phyloP scores from a whole-genome alignment of 1,284 basidiomycete species.

The Apiotrichum mycotoxinovorans region DNA sequence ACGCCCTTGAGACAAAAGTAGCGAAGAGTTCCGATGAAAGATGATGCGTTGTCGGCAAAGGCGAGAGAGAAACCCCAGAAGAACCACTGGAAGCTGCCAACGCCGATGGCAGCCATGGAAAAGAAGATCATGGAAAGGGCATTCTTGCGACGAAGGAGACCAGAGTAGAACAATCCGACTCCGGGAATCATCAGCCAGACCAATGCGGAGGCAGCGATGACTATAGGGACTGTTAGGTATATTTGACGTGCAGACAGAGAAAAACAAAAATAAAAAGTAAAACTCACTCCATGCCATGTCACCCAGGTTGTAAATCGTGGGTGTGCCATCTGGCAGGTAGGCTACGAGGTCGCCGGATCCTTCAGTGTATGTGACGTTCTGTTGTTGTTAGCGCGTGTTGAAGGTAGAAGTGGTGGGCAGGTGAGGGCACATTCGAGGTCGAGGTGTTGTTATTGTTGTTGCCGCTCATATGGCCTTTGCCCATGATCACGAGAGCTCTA shows the following conservation, averaged over 20 bases:
- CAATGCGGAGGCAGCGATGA: slow-evolving; percentile 59
- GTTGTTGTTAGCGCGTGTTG: not conserved
- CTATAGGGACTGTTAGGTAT: slow-evolving; percentile 13
- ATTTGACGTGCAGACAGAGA: too few species aligned
- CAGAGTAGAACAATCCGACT: slow-evolving; percentile 75
- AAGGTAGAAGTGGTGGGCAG: not conserved
- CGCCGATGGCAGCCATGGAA: slow-evolving; percentile 68
- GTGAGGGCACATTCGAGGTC: not conserved
- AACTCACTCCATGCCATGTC: slow-evolving; percentile 56
- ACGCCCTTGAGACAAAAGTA: slow-evolving; percentile 84
- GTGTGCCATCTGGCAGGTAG: slow-evolving; percentile 43
- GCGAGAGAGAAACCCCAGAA: slow-evolving; percentile 53
- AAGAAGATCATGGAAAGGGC: slow-evolving; percentile 89
- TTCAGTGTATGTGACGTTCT: slow-evolving; percentile 44
- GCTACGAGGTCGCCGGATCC: slow-evolving; percentile 46
- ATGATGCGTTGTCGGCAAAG: slow-evolving; percentile 49
- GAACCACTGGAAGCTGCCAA: slow-evolving; percentile 59
- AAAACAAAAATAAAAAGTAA: too few species aligned
- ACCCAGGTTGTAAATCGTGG: slow-evolving; percentile 54
- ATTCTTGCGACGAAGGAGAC: slow-evolving; percentile 76
- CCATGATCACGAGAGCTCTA: not conserved
- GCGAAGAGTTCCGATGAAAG: slow-evolving; percentile 56
- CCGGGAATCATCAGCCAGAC: slow-evolving; percentile 94
- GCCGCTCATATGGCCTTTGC: too few species aligned
- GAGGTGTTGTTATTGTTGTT: not conserved